Evolutionary conservation across 495 filamentous ascomycete species (phyloP).

Genomic region (Podospora pseudopauciseta): DNA sequence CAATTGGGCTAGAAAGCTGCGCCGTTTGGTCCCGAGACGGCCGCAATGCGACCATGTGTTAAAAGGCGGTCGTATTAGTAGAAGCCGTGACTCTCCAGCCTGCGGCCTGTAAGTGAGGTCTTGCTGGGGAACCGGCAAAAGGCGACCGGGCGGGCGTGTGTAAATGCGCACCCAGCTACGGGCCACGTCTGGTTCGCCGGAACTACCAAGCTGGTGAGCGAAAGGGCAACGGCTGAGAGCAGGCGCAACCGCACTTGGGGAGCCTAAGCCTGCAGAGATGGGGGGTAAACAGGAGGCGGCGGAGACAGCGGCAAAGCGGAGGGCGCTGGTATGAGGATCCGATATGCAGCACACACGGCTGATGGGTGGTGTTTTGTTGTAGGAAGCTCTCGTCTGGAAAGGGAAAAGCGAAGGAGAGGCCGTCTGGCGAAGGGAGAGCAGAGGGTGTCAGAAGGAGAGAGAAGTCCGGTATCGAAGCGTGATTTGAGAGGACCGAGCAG

Average conservation of each 20-base stretch:
- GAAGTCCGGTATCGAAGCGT: conserved; percentile 20
- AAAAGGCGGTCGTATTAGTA: conserved; percentile 32
- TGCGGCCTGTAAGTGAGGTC: conserved; percentile 18
- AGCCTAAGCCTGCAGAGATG: background rate
- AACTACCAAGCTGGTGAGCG: conserved; percentile 1
- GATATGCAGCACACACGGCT: conserved; percentile 14
- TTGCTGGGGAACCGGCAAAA: conserved; percentile 25
- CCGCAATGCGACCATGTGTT: conserved; percentile 28
- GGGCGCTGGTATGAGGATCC: conserved; percentile 12
- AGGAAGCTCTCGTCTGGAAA: background rate
- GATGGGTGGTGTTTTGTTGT: no score
- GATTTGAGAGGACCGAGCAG: conserved; percentile 19
- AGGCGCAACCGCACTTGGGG: background rate
- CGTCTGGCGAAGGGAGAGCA: background rate
- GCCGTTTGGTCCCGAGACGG: conserved; percentile 27
- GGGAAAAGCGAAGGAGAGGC: conserved; percentile 12
- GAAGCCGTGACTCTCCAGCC: conserved; percentile 24
- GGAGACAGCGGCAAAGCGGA: conserved; percentile 14
- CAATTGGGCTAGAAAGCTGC: conserved; percentile 23
- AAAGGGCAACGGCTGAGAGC: conserved; percentile 1
- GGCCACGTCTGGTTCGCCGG: conserved; percentile 5
- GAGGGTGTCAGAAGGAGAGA: conserved; percentile 14
- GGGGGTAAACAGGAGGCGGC: conserved; percentile 14
- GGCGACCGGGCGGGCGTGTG: conserved; percentile 21
- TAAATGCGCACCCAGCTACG: conserved; percentile 18